Base-by-base conservation (phyloP, 805 yeast genomes). In the Barnettozyma californica region DNA sequence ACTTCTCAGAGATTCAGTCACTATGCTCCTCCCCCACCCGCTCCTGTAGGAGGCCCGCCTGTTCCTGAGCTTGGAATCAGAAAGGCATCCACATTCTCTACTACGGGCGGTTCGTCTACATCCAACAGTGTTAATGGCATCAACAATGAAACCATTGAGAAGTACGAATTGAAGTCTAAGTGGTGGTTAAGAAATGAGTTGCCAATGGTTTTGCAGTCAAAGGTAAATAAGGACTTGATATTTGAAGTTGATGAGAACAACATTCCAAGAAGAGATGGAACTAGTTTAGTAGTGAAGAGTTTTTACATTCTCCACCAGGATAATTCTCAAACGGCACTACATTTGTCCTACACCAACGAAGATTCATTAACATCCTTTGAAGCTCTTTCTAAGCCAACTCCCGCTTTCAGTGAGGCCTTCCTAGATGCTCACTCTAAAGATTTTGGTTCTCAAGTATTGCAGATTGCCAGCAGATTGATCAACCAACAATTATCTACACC, bases 251-350 rank as follows among this genome's bases (percentile, higher is more conserved):
- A 89, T 48, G 77, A 79, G 25, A 69, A 74, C 49, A 59, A 61
- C 13, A 67, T 83, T 8, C 55, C 55, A 13, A 86, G 84, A 58
- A 77, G 96, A 55, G 78, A 79, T 11, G 78, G 78, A 21, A 68
- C 80, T 38, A 54, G 52, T 2, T 52, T 68, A 46, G 66, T 72
- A 5, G 70, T 77, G 53, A 73, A 84, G 46, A 90, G 84, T 53
- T 81, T 85, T 54, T 88, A 87, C 60, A 71, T 89, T 13, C 66
- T 90, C 37, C 83, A 81, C 64, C 80, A 77, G 51, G 95, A 87
- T 61, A 80, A 84, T 55, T 78, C 94, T 1, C 88, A 83, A 55
- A 69, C 82, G 4, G 67, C 77, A 1, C 67, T 88, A 52, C 80
- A 82, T 44, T 67, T 86, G 5, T 71, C 75, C 20, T 88, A 71